phyloP scores from a whole-genome alignment of 495 filamentous ascomycete species.

The Aspergillus incahuasiensis region DNA sequence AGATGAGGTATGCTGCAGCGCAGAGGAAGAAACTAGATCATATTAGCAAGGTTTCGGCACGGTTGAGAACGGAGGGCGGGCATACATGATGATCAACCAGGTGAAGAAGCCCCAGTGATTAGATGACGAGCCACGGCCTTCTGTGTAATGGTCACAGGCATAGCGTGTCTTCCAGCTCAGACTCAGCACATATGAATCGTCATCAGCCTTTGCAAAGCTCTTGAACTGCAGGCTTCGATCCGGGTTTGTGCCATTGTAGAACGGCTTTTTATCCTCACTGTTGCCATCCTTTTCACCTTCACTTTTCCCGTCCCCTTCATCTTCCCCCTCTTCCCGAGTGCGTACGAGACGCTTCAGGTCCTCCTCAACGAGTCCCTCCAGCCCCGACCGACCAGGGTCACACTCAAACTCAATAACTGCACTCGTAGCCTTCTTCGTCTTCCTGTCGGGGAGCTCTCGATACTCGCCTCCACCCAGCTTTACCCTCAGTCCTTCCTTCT shows the following conservation, averaged over 20 bases:
- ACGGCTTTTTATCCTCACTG: constrained; percentile 23
- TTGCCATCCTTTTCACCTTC: constrained; percentile 20
- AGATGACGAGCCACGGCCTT: constrained; percentile 39
- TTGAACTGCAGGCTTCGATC: constrained; percentile 64
- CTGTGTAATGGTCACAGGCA: constrained; percentile 62
- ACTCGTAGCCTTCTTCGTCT: constrained; percentile 51
- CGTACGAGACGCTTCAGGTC: neutral
- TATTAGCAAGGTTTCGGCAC: neutral
- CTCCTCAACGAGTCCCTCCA: constrained; percentile 54
- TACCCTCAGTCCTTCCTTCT: constrained; percentile 64
- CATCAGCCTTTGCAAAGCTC: constrained; percentile 55
- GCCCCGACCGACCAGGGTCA: constrained; percentile 60
- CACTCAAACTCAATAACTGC: constrained; percentile 85
- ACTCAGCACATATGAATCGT: constrained; percentile 52
- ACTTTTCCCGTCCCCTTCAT: constrained; percentile 24
- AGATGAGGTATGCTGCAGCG: constrained; percentile 88
- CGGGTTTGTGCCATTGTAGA: constrained; percentile 29
- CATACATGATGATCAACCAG: constrained; percentile 94
- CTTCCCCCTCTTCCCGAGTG: constrained; percentile 25
- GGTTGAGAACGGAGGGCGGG: constrained; percentile 18
- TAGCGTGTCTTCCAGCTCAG: constrained; percentile 83
- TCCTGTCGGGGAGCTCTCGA: constrained; percentile 19
- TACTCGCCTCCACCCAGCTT: constrained; percentile 66
- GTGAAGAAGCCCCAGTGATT: constrained; percentile 89
- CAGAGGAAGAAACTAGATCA: constrained; percentile 68